Evolutionary conservation across 176 grass and related monocot species (phyloP).

Genomic region (Rhynchospora pubera): DNA sequence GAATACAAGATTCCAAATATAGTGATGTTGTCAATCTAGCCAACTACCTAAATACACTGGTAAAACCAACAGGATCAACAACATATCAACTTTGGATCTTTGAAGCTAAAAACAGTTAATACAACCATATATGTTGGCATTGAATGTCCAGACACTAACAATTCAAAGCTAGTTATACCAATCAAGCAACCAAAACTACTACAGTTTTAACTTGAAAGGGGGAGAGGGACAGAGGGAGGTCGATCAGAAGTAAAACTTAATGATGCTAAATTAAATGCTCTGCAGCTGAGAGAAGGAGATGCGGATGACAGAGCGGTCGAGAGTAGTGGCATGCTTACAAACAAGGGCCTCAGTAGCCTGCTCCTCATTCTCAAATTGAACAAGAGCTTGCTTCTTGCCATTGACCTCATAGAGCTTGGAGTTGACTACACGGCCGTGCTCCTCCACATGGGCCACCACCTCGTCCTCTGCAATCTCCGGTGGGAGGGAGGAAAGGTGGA

Average conservation of each 20-base stretch:
- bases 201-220: not conserved
- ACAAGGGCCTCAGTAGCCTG: conserved; percentile 47
- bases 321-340: conserved; percentile 41
- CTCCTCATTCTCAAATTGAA: conserved; percentile 44
- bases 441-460: conserved; percentile 31
- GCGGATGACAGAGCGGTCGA: conserved; percentile 31
- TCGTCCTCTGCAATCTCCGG: conserved; percentile 43
- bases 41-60: not conserved
- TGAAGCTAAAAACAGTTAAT: not conserved
- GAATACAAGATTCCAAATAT: not conserved
- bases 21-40: not conserved
- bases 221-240: not conserved
- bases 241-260: not conserved
- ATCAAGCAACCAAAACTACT: not conserved
- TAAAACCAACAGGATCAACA: not conserved
- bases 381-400: conserved; percentile 39
- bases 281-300: conserved; percentile 54
- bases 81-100: not conserved
- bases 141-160: not conserved
- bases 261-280: conserved; percentile 39
- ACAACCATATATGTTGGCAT: not conserved
- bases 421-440: conserved; percentile 35
- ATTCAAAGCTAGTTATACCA: not conserved
- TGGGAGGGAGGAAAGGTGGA: conserved; percentile 41
- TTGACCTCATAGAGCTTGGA: conserved; percentile 47